phyloP scores from a whole-genome alignment of 192 early-diverging fungal species.

The Gaertneriomyces sp. region DNA sequence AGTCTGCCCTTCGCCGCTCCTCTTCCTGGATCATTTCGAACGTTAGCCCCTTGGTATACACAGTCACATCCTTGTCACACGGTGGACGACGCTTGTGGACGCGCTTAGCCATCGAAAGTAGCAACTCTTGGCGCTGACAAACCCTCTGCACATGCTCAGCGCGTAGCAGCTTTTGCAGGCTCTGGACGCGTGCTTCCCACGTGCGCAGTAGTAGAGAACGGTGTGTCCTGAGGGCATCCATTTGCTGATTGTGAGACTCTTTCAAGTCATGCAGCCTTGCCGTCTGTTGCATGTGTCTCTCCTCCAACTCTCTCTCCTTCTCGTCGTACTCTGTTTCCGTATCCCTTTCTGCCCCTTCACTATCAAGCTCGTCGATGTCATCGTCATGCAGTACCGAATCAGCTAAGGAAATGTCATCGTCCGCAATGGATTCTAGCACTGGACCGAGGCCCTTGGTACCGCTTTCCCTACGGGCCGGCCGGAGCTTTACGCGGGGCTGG shows the following conservation, averaged over 20 bases:
- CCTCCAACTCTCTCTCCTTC: constrained; percentile 3
- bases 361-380: not conserved
- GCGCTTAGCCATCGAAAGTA: constrained; percentile 20
- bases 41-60: constrained; percentile 21
- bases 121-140: constrained; percentile 12
- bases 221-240: not conserved
- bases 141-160: constrained; percentile 1
- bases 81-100: constrained; percentile 9
- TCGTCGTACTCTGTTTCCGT: not conserved
- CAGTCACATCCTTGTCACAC: constrained; percentile 9
- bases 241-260: constrained; percentile 3
- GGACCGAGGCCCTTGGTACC: not conserved
- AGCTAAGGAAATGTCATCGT: not conserved
- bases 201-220: not conserved
- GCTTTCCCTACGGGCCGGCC: no score
- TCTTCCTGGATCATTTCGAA: constrained; percentile 21
- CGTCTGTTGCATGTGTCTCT: not conserved
- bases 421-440: not conserved
- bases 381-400: not conserved
- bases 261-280: constrained; percentile 4
- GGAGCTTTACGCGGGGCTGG: not conserved
- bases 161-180: constrained; percentile 7
- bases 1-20: constrained; percentile 7
- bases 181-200: constrained; percentile 6
- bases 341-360: not conserved